These are phyloP conservation scores for Fusarium ramigenum DNA, from an alignment of 2,329 filamentous ascomycete genomes.

Conservation along the genomic window DNA sequence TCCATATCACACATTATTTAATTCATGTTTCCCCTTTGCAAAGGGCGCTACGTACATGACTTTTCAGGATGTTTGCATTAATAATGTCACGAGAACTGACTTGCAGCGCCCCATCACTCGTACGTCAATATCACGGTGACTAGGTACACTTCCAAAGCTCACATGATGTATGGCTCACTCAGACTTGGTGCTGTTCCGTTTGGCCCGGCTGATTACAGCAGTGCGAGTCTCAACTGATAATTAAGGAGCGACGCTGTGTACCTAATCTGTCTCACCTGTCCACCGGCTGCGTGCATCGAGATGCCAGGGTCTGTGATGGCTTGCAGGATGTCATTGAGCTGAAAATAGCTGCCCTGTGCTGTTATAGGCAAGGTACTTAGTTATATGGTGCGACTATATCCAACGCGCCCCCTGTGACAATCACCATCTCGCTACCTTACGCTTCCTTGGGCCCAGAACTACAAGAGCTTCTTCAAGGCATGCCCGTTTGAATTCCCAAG, in stretches of 20 bases:
- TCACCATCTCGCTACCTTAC: not conserved
- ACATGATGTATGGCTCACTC: not conserved
- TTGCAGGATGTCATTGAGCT: conserved; percentile 27
- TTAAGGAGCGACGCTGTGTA: conserved; percentile 3
- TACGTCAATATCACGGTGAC: conserved; percentile 5
- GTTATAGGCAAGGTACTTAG: not conserved
- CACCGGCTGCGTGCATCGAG: not conserved
- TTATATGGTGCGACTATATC: not conserved
- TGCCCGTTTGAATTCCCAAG: not conserved
- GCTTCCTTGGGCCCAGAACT: not conserved
- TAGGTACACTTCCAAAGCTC: not conserved
- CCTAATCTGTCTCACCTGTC: not conserved
- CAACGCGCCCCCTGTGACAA: not conserved
- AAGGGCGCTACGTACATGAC: not conserved
- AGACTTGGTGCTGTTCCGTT: not conserved
- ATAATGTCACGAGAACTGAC: conserved; percentile 18
- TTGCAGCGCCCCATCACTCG: not conserved
- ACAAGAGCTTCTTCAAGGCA: not conserved
- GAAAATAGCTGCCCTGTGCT: conserved; percentile 18
- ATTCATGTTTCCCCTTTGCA: not conserved
- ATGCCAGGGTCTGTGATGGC: conserved; percentile 23
- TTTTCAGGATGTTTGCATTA: conserved; percentile 26
- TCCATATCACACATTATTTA: not conserved
- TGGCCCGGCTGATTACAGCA: conserved; percentile 20
- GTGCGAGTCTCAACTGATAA: conserved; percentile 27